Percentiles rank a stretch among this genome's conserved stretches.
These are phyloP conservation scores for Kingdonia uniflora DNA, from an alignment of 164 flowering plant genomes.

Conservation along the genomic window DNA sequence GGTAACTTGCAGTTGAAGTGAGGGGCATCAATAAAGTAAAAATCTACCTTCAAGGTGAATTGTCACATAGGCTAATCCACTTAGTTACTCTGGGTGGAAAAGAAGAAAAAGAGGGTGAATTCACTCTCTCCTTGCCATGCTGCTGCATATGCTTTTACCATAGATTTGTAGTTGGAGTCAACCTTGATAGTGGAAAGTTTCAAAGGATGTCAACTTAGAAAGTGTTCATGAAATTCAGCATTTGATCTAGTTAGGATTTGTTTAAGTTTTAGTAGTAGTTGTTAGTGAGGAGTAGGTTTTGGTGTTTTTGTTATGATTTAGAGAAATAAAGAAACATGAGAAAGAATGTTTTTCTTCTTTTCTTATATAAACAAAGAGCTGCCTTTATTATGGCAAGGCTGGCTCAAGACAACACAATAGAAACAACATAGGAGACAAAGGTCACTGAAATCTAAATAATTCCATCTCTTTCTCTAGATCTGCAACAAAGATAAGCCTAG, in stretches of 20 bases:
- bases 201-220: conserved; percentile 12
- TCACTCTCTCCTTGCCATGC: too few relatives aligned
- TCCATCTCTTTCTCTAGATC: conserved; percentile 4
- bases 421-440: conserved; percentile 11
- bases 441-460: conserved; percentile 3
- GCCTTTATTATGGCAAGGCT: neutral
- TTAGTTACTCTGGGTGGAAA: too few relatives aligned
- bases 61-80: too few relatives aligned
- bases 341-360: neutral
- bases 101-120: too few relatives aligned
- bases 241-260: neutral
- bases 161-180: neutral
- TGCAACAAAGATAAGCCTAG: neutral
- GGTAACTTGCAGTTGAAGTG: too few relatives aligned
- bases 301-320: neutral
- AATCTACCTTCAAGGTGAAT: too few relatives aligned
- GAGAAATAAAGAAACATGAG: neutral
- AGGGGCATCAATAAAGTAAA: too few relatives aligned
- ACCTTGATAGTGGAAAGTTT: neutral
- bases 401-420: conserved; percentile 6
- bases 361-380: neutral
- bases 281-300: neutral
- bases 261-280: neutral
- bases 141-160: too few relatives aligned
- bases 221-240: conserved; percentile 1